A percentile compares a stretch with the other conserved stretches of the same genome.
These are phyloP conservation scores for Glycine tomentella DNA, from an alignment of 306 rosid species.

Conservation along the genomic window DNA sequence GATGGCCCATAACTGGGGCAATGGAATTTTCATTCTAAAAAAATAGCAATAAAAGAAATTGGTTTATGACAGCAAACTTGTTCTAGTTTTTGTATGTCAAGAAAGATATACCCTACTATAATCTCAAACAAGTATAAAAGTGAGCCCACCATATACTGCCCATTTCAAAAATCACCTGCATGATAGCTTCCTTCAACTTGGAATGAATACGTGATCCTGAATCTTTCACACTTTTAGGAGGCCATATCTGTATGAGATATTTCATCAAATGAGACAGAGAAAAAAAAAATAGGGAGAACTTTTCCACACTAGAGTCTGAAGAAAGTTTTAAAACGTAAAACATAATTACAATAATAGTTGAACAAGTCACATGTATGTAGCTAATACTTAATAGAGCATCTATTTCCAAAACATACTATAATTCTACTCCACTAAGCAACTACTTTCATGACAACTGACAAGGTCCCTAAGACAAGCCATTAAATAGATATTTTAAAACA, in stretches of 20 bases:
- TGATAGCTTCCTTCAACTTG: slow-evolving; percentile 89
- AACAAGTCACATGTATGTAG: slow-evolving; percentile 20
- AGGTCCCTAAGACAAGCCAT: slow-evolving; percentile 17
- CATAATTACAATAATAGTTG: slow-evolving; percentile 14
- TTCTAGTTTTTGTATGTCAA: slow-evolving; percentile 14
- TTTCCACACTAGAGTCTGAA: slow-evolving; percentile 7
- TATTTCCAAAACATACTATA: slow-evolving; percentile 8
- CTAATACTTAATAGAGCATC: slow-evolving; percentile 15
- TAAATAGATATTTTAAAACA: slow-evolving; percentile 16
- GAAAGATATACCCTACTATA: slow-evolving; percentile 38
- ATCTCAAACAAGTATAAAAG: slow-evolving; percentile 37
- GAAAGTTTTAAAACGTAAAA: slow-evolving; percentile 32
- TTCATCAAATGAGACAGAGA: slow-evolving; percentile 30
- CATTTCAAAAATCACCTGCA: slow-evolving; percentile 68
- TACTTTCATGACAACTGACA: slow-evolving; percentile 2
- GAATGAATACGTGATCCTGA: slow-evolving; percentile 91
- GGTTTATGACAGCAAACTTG: slow-evolving; percentile 10
- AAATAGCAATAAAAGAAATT: slow-evolving; percentile 33
- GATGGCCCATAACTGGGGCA: slow-evolving; percentile 15
- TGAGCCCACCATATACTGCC: slow-evolving; percentile 26
- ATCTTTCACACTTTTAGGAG: slow-evolving; percentile 95
- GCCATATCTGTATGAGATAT: slow-evolving; percentile 86
- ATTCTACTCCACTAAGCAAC: slow-evolving; percentile 37
- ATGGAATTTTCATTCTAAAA: background rate
- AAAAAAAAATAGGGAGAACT: background rate